These are phyloP conservation scores for Albophoma yamanashiensis DNA, from an alignment of 2,329 filamentous ascomycete genomes.

Conservation along the genomic window DNA sequence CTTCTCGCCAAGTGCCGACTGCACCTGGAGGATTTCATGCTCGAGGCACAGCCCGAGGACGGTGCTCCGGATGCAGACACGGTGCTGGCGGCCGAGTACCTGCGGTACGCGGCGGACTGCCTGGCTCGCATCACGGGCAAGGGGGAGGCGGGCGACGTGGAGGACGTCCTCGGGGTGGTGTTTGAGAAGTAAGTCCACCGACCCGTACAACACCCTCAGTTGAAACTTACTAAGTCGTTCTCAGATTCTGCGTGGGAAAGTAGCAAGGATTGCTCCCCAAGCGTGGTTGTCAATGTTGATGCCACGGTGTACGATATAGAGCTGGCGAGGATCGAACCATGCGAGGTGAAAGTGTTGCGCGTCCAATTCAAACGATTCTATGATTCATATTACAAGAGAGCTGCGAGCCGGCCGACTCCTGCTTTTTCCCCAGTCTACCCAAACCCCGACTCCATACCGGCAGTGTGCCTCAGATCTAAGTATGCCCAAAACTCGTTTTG, in stretches of 20 bases:
- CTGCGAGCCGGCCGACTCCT: background rate
- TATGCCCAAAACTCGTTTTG: background rate
- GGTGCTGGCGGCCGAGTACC: conserved; percentile 80
- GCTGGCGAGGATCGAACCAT: background rate
- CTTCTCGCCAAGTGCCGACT: conserved; percentile 63
- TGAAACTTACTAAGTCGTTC: background rate
- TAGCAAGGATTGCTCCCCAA: conserved; percentile 9
- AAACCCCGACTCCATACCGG: background rate
- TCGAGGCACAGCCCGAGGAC: conserved; percentile 34
- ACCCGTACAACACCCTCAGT: background rate
- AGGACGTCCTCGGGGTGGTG: conserved; percentile 91
- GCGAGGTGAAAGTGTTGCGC: background rate
- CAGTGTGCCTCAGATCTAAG: background rate
- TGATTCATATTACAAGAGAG: background rate
- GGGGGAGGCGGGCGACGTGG: conserved; percentile 78
- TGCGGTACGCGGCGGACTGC: conserved; percentile 69
- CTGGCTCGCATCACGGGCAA: conserved; percentile 82
- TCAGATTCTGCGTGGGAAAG: conserved; percentile 37
- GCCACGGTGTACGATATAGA: background rate
- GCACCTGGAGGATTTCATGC: conserved; percentile 65
- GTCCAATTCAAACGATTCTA: background rate
- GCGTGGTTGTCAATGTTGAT: background rate
- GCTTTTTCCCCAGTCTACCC: background rate
- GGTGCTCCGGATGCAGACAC: conserved; percentile 56
- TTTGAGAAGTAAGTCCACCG: conserved; percentile 78